These are phyloP conservation scores for Kingdonia uniflora DNA, from an alignment of 164 flowering plant species.

Conservation along the genomic window DNA sequence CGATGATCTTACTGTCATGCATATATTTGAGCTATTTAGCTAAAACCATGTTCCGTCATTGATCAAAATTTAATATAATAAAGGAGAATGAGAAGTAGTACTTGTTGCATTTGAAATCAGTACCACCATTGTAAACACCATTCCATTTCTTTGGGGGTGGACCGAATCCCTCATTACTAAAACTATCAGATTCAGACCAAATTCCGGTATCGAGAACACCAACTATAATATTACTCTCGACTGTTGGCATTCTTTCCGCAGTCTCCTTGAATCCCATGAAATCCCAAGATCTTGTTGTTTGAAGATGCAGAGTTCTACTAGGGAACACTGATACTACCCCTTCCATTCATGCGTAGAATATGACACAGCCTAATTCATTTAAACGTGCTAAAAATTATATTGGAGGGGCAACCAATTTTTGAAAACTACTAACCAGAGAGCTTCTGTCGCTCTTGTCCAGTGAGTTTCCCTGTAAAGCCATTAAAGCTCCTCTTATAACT, in stretches of 20 bases:
- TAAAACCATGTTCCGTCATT: background rate
- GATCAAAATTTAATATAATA: background rate
- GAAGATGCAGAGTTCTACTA: slow-evolving; percentile 10
- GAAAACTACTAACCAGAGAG: background rate
- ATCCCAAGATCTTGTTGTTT: slow-evolving; percentile 45
- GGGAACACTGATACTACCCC: slow-evolving; percentile 29
- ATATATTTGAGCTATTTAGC: background rate
- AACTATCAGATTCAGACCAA: too few species aligned
- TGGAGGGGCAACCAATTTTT: too few species aligned
- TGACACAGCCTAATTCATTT: too few species aligned
- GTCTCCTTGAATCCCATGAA: too few species aligned
- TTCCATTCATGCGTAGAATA: slow-evolving; percentile 14
- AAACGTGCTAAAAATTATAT: too few species aligned
- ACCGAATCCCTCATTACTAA: slow-evolving; percentile 5
- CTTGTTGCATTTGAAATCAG: slow-evolving; percentile 4
- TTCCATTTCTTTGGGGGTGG: slow-evolving; percentile 7
- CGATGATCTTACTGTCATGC: background rate
- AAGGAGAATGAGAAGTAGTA: background rate
- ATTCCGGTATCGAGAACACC: too few species aligned
- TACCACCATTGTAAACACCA: background rate
- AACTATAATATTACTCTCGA: slow-evolving; percentile 21
- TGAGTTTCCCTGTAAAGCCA: slow-evolving; percentile 7
- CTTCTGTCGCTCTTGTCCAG: background rate
- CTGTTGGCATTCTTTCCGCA: background rate
- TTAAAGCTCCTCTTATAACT: background rate